Evolutionary conservation across 1,139 yeast species (phyloP), one percentile per base, ranked within the genome.

Genomic region (Spencermartinsiella ligniputridi): DNA sequence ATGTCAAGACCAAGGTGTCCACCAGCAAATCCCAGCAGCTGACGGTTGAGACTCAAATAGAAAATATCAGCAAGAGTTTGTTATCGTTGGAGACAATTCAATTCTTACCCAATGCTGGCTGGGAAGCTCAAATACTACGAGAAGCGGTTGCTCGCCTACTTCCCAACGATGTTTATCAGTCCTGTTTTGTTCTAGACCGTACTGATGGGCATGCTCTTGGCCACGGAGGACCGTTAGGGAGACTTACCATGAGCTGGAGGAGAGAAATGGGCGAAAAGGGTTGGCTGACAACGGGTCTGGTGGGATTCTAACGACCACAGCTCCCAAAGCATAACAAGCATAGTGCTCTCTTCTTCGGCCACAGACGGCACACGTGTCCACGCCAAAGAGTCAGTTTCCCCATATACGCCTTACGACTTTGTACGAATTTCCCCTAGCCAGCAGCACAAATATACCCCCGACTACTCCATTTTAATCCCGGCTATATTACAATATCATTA

Each of bases 181-280:
- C 27, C 29, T 6, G 44, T 42, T 17, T 45, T 25, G 21, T 41
- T 4, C 40, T 40, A 25, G 17, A 30, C 13, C 41, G 32, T 11
- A n/a, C 15, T 27, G 32, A 27, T 15, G 32, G 32, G 15, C 8
- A 27, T 5, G 15, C 32, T 9, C 32, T 27, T 9, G 32, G 32
- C n/a, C 15, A 27, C 15, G 32, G 32, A 9, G 32, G 32, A 6
- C 32, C 32, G n/a, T 42, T 51, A 35, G 52, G 55, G 29, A 52
- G 53, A 39, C 49, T 66, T 33, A 54, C 57, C 3, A 49, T 66
- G 11, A 57, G 61, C 27, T 66, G 70, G 70, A 52, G 68, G 1
- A 54, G 69, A 18, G 67, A 64, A 40, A 45, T 66, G 39, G 70
- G 70, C 2, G 63, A 62, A 39, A 52, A 56, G 44, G 70, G 70